A percentile compares a stretch with the other conserved stretches of the same genome.
These are phyloP conservation scores for Alloteropsis angusta DNA, from an alignment of 202 grass and related monocot species.

Conservation along the genomic window DNA sequence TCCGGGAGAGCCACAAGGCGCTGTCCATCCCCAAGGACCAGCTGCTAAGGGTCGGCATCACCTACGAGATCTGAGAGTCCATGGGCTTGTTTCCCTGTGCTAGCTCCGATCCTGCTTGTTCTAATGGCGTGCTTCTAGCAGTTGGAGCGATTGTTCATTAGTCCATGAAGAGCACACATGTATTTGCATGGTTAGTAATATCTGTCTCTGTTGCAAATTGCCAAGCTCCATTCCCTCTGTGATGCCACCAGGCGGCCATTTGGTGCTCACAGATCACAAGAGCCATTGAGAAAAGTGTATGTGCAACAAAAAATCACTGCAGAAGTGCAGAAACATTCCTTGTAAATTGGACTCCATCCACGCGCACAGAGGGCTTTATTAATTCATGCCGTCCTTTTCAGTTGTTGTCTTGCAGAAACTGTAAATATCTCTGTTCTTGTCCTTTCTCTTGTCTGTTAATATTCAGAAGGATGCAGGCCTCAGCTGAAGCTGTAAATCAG, in stretches of 20 bases:
- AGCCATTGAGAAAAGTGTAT: background rate
- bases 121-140: background rate
- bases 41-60: constrained; percentile 46
- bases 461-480: background rate
- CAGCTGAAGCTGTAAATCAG: background rate
- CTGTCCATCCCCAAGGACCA: constrained; percentile 45
- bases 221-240: background rate
- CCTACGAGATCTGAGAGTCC: constrained; percentile 26
- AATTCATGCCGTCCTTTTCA: background rate
- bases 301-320: background rate
- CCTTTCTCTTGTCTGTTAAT: background rate
- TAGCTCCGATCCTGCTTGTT: background rate
- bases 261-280: background rate
- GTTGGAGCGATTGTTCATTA: background rate
- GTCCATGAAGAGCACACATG: background rate
- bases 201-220: background rate
- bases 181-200: background rate
- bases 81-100: background rate
- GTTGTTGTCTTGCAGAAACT: background rate
- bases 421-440: background rate
- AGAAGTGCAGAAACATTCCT: background rate
- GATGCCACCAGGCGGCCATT: background rate
- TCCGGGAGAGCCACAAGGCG: constrained; percentile 29
- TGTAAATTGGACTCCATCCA: background rate
- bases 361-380: too few relatives aligned